Base-by-base conservation (phyloP, 495 filamentous ascomycete genomes). In the Apiosordaria backusii region DNA sequence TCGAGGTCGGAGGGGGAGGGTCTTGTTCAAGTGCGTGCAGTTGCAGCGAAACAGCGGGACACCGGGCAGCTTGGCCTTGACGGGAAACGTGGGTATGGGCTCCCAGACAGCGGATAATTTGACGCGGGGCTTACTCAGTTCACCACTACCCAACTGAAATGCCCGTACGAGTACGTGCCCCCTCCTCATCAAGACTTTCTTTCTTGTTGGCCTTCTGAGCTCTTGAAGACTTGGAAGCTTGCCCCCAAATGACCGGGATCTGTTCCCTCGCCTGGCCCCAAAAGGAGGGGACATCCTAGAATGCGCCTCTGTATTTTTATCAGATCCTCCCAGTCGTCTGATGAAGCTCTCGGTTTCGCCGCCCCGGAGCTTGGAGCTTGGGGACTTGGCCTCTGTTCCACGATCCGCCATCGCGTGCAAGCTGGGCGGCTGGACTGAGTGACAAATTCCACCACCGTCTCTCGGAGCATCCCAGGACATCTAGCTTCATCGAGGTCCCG, bases 81-180 rank as follows among this genome's bases (percentile, higher is more conserved):
- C 23, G 18, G 64, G 35, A 27, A 52, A 68, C 40, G 57, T 29
- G 58, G 27, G 50, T 59, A 58, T 27, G 40, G 10, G 40, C 29
- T 22, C 50, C 53, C 50, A 61, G 26, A 52, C 60, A 60, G 59
- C 69, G 69, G 68, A 65, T 73, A 73, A 72, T 76, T 70, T 62
- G 53, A 35, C 62, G 68, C 62, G 72, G 67, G 67, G 74, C 72
- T 73, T 75, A 75, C 73, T 76, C 73, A 72, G 67, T n/a, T 21
- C n/a, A 55, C 26, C 22, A 16, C 24, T 7, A 45, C 5, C 35
- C 35, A 45, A 45, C 35, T 45, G 35, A 45, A 27, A 59, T 59
- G 18, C 23, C 50, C 21, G 16, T 18, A 54, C 40, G 25, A 18
- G 29, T 50, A 45, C 61, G n/a, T 63, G 7, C 45, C 52, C 55